Conservation (phyloP, 2,329 filamentous ascomycete genomes). For the Lizonia empirigonia region DNA sequence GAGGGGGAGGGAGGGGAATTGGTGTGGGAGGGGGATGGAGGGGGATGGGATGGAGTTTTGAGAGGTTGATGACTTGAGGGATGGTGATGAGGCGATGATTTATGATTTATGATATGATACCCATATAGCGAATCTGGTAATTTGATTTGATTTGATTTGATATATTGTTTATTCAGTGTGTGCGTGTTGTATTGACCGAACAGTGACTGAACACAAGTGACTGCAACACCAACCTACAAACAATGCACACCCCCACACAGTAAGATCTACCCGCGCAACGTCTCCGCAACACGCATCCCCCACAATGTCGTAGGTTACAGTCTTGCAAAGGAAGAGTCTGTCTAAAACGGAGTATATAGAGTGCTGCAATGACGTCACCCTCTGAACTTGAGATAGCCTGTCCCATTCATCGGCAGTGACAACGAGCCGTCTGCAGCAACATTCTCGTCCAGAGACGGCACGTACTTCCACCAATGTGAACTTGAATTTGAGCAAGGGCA, state of each 20-base stretch:
- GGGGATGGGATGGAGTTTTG: conserved; percentile 8
- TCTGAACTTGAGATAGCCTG: not conserved
- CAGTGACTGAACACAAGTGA: too few relatives aligned
- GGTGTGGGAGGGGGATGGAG: not conserved
- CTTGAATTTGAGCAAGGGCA: too few relatives aligned
- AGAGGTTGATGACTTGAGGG: not conserved
- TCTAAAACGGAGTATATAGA: too few relatives aligned
- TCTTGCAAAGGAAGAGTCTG: not conserved
- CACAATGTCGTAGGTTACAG: too few relatives aligned
- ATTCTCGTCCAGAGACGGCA: too few relatives aligned
- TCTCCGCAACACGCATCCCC: conserved; percentile 5
- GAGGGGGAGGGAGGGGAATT: not conserved
- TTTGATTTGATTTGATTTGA: not conserved
- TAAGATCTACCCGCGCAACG: not conserved
- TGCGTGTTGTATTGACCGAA: too few relatives aligned
- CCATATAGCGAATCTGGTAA: not conserved
- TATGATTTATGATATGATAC: conserved; percentile 12
- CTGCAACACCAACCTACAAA: too few relatives aligned
- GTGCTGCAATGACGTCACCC: not conserved
- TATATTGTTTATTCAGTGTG: too few relatives aligned
- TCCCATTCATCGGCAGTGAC: not conserved
- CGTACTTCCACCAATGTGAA: too few relatives aligned
- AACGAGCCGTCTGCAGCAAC: too few relatives aligned
- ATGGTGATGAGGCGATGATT: not conserved
- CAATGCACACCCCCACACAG: too few relatives aligned